phyloP scores from a whole-genome alignment of 176 grass and related monocot genomes.

The Oryza coarctata region DNA sequence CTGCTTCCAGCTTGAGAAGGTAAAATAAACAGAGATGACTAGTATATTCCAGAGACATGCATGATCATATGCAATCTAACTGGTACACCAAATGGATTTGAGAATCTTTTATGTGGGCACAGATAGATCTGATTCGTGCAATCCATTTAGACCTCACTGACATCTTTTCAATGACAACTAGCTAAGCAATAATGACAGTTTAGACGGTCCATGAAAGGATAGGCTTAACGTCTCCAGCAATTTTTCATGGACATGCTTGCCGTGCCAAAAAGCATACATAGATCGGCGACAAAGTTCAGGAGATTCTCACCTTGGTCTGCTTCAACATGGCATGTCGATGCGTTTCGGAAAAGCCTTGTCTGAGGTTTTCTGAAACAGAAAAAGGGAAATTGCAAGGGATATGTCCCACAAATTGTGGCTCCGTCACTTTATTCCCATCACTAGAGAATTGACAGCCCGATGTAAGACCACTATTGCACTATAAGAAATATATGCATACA shows the following conservation, averaged over 20 bases:
- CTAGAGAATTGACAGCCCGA: neutral
- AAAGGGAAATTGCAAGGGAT: neutral
- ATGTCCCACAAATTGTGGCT: constrained; percentile 10
- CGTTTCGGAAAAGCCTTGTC: constrained; percentile 8
- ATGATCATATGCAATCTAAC: constrained; percentile 20
- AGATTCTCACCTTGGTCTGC: constrained; percentile 30
- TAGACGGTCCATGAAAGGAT: constrained; percentile 31
- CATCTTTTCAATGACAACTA: constrained; percentile 30
- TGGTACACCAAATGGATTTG: constrained; percentile 35
- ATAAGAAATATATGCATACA: neutral
- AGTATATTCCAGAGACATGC: constrained; percentile 11
- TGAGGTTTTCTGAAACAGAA: constrained; percentile 14
- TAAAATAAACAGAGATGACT: constrained; percentile 9
- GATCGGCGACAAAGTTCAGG: constrained; percentile 27
- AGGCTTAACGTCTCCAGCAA: constrained; percentile 2
- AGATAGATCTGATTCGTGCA: constrained; percentile 35
- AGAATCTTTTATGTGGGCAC: neutral
- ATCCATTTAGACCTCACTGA: neutral
- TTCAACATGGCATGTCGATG: constrained; percentile 37
- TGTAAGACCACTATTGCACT: neutral
- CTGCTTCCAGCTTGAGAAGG: neutral
- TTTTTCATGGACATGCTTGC: constrained; percentile 18
- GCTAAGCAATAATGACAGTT: constrained; percentile 1
- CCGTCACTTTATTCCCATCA: neutral
- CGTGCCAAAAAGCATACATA: neutral